Conservation (phyloP, 2,329 filamentous ascomycete genomes). For the Dactylellina leptospora region DNA sequence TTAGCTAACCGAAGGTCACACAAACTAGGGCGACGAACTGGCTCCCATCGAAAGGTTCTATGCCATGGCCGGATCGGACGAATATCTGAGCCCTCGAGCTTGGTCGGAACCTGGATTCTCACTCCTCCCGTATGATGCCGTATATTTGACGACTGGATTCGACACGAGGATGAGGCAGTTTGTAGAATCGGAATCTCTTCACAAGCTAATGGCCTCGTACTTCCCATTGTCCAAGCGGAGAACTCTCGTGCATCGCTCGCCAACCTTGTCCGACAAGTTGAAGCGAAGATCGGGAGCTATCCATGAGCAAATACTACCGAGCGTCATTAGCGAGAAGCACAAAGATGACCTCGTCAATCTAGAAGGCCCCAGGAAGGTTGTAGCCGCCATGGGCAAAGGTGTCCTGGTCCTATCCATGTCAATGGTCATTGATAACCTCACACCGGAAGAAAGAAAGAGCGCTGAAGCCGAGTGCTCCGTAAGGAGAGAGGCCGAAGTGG, state of each 20-base stretch:
- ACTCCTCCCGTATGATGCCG: slow-evolving; percentile 54
- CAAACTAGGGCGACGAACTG: slow-evolving; percentile 6
- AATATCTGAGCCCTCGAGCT: slow-evolving; percentile 53
- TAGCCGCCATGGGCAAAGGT: slow-evolving; percentile 56
- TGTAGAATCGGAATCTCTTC: slow-evolving; percentile 55
- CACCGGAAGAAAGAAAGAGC: slow-evolving; percentile 41
- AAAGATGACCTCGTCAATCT: slow-evolving; percentile 32
- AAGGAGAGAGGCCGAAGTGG: slow-evolving; percentile 11
- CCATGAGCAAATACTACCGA: slow-evolving; percentile 10
- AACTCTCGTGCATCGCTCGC: slow-evolving; percentile 17
- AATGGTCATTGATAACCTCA: slow-evolving; percentile 39
- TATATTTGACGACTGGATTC: slow-evolving; percentile 54
- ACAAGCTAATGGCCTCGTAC: slow-evolving; percentile 51
- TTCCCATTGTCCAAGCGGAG: slow-evolving; percentile 53
- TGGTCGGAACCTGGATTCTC: slow-evolving; percentile 53
- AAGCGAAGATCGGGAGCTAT: slow-evolving; percentile 39
- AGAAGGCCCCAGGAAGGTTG: slow-evolving; percentile 53
- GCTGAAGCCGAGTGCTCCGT: slow-evolving; percentile 26
- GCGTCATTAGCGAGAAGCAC: slow-evolving; percentile 40
- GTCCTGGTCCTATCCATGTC: slow-evolving; percentile 53
- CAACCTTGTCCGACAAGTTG: slow-evolving; percentile 36
- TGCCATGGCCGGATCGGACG: slow-evolving; percentile 54
- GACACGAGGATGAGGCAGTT: slow-evolving; percentile 56
- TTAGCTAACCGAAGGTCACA: neutral
- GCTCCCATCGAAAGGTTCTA: slow-evolving; percentile 49